These are phyloP conservation scores for Apophysomyces variabilis DNA, from an alignment of 371 early-diverging fungal genomes.

Conservation along the genomic window DNA sequence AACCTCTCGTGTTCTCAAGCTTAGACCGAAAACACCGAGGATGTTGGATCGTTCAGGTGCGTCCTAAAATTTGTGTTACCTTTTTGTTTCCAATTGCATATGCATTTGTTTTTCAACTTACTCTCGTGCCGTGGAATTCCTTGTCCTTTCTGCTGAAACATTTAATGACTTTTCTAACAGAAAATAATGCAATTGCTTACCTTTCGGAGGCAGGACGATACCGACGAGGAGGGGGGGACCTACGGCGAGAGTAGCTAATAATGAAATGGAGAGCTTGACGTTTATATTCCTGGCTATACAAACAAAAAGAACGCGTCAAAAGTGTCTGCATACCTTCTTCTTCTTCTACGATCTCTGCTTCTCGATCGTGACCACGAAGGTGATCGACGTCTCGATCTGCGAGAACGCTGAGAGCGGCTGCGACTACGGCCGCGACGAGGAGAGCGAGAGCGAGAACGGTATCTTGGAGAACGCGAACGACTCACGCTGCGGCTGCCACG, in stretches of 20 bases:
- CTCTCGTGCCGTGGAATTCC: conserved; percentile 55
- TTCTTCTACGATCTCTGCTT: conserved; percentile 27
- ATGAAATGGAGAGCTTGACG: conserved; percentile 14
- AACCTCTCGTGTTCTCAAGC: conserved; percentile 67
- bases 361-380: conserved; percentile 42
- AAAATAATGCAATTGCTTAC: conserved; percentile 14
- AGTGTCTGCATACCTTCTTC: conserved; percentile 19
- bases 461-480: conserved; percentile 31
- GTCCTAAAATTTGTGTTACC: conserved; percentile 23
- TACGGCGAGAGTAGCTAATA: conserved; percentile 8
- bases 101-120: conserved; percentile 16
- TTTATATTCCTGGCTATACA: conserved; percentile 2
- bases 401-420: conserved; percentile 19
- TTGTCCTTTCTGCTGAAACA: conserved; percentile 23
- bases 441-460: conserved; percentile 22
- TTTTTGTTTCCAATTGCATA: background rate
- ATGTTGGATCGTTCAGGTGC: conserved; percentile 59
- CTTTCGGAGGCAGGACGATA: conserved; percentile 24
- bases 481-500: conserved; percentile 6
- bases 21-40: conserved; percentile 85
- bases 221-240: conserved; percentile 37
- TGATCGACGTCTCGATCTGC: conserved; percentile 30
- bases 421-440: conserved; percentile 21
- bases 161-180: background rate
- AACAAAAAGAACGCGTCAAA: conserved; percentile 1